Evolutionary conservation across 1,139 yeast genomes (phyloP), one percentile per base, ranked within the genome.

Genomic region (Blastobotrys buckinghamii): DNA sequence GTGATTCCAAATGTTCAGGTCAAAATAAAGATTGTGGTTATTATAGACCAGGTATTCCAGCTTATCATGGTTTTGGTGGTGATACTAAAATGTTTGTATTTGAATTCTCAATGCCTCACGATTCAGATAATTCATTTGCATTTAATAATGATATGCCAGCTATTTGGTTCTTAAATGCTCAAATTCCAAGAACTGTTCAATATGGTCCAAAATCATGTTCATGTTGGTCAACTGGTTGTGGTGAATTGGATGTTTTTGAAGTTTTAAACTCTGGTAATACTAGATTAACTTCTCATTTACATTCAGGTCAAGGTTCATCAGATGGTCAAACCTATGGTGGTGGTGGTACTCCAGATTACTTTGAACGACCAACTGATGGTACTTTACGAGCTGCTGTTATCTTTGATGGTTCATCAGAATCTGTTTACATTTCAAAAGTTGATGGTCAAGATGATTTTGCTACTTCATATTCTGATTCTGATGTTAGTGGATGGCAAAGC

Each of bases 151-250:
- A 90, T 67, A 88, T 89, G 96, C 97, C 97, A 50, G 97, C 97
- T 39, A 81, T 90, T 62, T 90, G 97, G 98, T 74, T 90, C 63
- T 78, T 90, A 65, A 90, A 90, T 64, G 96, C 97, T 40, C 84
- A 86, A 69, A 86, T 90, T 60, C 96, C 97, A 63, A 82, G 97
- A 73, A 90, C 96, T 50, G 69, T 85, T 53, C 97, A 92, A 72
- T 92, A 90, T 64, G 94, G 94, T 64, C 74, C 73, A 50, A 70
- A 81, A 50, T 70, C 74, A 12, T 85, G 97, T 74, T 88, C 97
- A 26, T 92, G 97, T 76, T 92, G 98, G 98, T 67, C 80, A 57
- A 78, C 95, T 37, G 97, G 97, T 45, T 92, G 98, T 72, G 97
- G 97, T 68, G 98, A 92, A 73, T 76, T 90, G 58, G 98, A 92